These are phyloP conservation scores for Candida sanyiensis DNA, from an alignment of 805 yeast species.

Conservation along the genomic window DNA sequence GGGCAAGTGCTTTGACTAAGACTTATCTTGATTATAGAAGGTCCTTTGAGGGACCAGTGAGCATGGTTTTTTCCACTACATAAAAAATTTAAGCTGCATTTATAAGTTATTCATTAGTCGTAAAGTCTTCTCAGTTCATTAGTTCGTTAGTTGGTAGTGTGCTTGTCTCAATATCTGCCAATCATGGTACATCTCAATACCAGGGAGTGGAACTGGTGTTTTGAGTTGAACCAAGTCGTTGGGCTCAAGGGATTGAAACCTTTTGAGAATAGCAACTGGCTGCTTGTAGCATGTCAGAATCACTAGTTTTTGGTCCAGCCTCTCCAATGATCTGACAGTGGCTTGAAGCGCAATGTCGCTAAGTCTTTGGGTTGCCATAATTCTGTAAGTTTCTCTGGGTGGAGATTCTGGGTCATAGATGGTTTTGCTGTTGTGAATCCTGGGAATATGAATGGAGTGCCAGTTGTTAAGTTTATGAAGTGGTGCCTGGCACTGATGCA, in stretches of 20 bases:
- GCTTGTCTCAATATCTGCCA: constrained; percentile 16
- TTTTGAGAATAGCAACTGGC: constrained; percentile 5
- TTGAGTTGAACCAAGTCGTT: constrained; percentile 14
- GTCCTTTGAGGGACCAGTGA: no score
- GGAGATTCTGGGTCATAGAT: neutral
- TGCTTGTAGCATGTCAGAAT: constrained; percentile 19
- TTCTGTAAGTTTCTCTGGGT: constrained; percentile 1
- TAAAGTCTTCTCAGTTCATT: neutral
- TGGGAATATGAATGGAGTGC: constrained; percentile 18
- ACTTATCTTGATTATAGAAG: no score
- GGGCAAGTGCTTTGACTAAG: constrained; percentile 50
- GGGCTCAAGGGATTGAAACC: constrained; percentile 10
- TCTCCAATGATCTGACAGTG: constrained; percentile 2
- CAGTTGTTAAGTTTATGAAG: constrained; percentile 19
- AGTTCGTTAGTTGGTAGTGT: neutral
- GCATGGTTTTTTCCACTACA: no score
- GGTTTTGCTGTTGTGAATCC: constrained; percentile 3
- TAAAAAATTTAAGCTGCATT: neutral
- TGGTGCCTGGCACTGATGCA: constrained; percentile 15
- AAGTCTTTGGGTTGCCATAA: constrained; percentile 7
- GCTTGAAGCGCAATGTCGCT: constrained; percentile 15
- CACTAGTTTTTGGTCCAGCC: constrained; percentile 5
- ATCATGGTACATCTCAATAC: constrained; percentile 15
- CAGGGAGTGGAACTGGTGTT: constrained; percentile 7
- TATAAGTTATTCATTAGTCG: neutral